These are phyloP conservation scores for Apophysomyces trapeziformis DNA, from an alignment of 371 early-diverging fungal genomes.

Conservation along the genomic window DNA sequence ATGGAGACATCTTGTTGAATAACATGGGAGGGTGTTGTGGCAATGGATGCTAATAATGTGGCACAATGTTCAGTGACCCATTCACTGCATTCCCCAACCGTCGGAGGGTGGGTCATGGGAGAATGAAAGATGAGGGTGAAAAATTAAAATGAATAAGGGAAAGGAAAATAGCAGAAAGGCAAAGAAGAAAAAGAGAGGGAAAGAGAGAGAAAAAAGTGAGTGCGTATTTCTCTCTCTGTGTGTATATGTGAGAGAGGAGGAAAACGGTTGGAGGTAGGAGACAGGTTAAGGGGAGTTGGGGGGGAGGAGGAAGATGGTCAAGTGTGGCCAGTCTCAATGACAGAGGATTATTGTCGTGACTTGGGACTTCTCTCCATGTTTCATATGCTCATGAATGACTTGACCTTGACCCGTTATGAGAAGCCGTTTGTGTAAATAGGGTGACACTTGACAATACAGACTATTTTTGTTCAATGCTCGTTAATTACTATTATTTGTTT, in stretches of 20 bases:
- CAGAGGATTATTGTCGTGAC: background rate
- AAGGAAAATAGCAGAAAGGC: background rate
- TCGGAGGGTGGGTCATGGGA: conserved; percentile 20
- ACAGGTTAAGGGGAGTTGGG: background rate
- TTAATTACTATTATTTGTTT: background rate
- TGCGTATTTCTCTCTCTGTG: too few species aligned
- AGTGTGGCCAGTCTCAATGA: background rate
- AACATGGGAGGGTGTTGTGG: background rate
- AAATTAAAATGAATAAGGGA: background rate
- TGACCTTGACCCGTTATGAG: background rate
- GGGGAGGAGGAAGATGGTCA: background rate
- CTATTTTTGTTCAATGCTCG: background rate
- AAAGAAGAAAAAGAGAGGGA: background rate
- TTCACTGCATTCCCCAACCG: conserved; percentile 27
- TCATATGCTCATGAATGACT: conserved; percentile 3
- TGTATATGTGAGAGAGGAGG: background rate
- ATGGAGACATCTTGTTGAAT: conserved; percentile 17
- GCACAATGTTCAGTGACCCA: conserved; percentile 26
- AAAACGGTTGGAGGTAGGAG: background rate
- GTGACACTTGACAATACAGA: background rate
- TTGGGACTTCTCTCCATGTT: background rate
- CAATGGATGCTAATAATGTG: background rate
- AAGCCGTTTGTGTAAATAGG: background rate
- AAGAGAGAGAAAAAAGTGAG: background rate
- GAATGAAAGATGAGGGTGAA: background rate